Evolutionary conservation across 805 yeast species (phyloP), one percentile per base, ranked within the genome.

Genomic region (Wickerhamiella hasegawae): DNA sequence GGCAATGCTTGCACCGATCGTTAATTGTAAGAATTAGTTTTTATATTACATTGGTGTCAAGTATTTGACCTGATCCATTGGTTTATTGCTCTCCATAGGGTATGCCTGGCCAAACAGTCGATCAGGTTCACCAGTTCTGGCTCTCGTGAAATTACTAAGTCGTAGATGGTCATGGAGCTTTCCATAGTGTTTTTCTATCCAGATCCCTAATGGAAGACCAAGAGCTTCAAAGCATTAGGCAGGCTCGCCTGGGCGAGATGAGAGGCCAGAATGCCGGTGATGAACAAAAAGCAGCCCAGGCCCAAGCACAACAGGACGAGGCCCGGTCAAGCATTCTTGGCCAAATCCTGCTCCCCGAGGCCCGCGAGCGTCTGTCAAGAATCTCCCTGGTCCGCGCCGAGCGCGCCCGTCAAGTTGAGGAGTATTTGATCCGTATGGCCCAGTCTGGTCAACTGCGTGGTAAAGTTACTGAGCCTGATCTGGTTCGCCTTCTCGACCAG

Each of bases 341-440:
- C 5, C 87, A 79, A 44, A 68, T 83, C 16, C 63, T 90, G 31
- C 81, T 80, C 37, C 75, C 87, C 9, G 71, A 68, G 34, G 98
- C 97, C 1, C 66, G 92, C 32, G 96, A 87, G 50, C 66, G 98
- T 40, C 63, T 87, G 31, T 71, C 85, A 15, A 65, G 98, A 39
- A 92, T 87, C 15, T 63, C 83, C 20, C 68, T 90, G 52, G 98
- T 87, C 30, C 72, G 85, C 50, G 92, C 92, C 2, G 97, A 90
- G 35, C 65, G 96, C 38, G 97, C 93, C 1, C 68, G 69, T 34
- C 80, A 84, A 51, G 96, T 84, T 11, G 96, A 87, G 48, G 73
- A 76, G 42, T 73, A 87, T 47, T 59, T 87, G 31, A 58, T 78
- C 19, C 71, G 74, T 46, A 58, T 87, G 53, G 79, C 75, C 6